Percentiles rank a stretch among this genome's conserved stretches.
Evolutionary conservation across 23 red algal species (phyloP).

Genomic region (Cyanidiococcus yangmingshanensis): DNA sequence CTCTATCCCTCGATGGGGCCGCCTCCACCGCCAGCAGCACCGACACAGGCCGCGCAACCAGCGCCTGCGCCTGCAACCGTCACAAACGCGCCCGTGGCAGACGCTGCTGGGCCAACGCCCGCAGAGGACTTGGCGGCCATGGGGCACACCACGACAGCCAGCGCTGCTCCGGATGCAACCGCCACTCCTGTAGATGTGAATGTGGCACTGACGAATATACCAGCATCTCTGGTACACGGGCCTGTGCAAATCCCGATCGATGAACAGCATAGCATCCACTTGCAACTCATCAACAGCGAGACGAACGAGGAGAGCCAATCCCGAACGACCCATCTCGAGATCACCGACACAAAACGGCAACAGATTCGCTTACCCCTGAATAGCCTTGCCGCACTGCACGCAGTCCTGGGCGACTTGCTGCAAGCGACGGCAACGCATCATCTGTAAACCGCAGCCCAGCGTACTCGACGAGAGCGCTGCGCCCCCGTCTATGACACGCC

Average conservation of each 20-base stretch:
- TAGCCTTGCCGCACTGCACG: neutral
- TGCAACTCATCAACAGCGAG: neutral
- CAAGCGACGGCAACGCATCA: neutral
- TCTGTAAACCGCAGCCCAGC: neutral
- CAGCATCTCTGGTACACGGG: neutral
- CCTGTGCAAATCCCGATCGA: neutral
- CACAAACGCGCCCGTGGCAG: neutral
- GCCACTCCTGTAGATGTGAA: neutral
- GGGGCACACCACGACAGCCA: too few relatives aligned
- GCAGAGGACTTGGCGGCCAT: too few relatives aligned
- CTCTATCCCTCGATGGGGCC: neutral
- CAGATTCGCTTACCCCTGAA: neutral
- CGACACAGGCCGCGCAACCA: neutral
- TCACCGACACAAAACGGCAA: neutral
- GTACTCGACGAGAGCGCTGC: too few relatives aligned
- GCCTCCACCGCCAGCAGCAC: neutral
- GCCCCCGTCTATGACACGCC: too few relatives aligned
- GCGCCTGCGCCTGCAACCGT: neutral
- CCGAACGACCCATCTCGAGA: neutral
- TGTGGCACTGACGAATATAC: neutral
- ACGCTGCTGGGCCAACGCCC: neutral
- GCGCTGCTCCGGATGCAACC: neutral
- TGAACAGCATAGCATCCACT: neutral
- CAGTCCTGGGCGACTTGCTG: neutral
- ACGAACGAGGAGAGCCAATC: neutral